Percentiles rank a stretch among this genome's conserved stretches.
Evolutionary conservation across 352 stramenopile genomes (phyloP).

Genomic region (Globisporangium alternatum): DNA sequence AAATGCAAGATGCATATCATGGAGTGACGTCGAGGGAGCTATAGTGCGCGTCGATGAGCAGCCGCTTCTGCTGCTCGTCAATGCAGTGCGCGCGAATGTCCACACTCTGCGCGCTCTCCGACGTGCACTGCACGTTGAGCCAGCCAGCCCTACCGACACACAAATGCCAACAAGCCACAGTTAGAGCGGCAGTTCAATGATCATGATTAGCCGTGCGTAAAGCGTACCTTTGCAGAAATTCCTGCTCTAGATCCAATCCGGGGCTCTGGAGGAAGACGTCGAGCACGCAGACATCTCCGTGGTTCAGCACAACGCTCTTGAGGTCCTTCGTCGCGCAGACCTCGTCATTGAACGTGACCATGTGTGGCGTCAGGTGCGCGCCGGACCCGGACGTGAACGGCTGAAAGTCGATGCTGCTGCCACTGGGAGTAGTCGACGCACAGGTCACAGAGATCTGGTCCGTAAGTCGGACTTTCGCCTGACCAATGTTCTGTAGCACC

Average conservation of each 20-base stretch:
- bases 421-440: conserved; percentile 1
- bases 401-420: conserved; percentile 17
- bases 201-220: background rate
- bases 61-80: conserved; percentile 10
- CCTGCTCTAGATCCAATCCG: conserved; percentile 46
- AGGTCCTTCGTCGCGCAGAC: conserved; percentile 24
- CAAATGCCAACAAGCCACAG: background rate
- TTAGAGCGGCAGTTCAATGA: background rate
- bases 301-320: conserved; percentile 26
- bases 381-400: conserved; percentile 35
- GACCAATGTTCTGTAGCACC: conserved; percentile 48
- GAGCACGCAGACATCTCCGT: conserved; percentile 49
- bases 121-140: conserved; percentile 7
- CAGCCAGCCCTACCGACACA: conserved; percentile 7
- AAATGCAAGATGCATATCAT: conserved; percentile 1
- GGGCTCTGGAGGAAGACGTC: conserved; percentile 49
- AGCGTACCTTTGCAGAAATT: conserved; percentile 53
- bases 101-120: background rate
- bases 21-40: conserved; percentile 5
- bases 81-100: conserved; percentile 7
- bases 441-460: conserved; percentile 30
- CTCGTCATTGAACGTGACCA: conserved; percentile 36
- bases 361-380: conserved; percentile 39
- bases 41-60: conserved; percentile 9
- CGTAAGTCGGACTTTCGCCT: conserved; percentile 25